These are phyloP conservation scores for Pichia sp. DNA, from an alignment of 1,139 yeast genomes.

Conservation along the genomic window DNA sequence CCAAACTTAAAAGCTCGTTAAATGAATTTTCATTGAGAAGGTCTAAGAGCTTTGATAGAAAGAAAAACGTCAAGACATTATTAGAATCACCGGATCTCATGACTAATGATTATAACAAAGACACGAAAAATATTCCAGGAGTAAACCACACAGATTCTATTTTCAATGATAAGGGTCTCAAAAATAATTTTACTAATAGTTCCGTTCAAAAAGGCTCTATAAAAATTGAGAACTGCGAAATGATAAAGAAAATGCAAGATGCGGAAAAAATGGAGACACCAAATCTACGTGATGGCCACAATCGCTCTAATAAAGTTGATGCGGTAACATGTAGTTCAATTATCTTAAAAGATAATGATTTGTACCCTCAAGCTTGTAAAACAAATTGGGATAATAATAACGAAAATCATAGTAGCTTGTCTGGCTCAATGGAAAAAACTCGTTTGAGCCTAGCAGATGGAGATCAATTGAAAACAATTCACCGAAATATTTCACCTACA, in stretches of 20 bases:
- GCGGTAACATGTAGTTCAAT: too few relatives aligned
- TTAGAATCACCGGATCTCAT: slow-evolving; percentile 4
- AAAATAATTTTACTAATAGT: not conserved
- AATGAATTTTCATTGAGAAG: slow-evolving; percentile 4
- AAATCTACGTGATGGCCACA: too few relatives aligned
- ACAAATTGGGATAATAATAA: not conserved
- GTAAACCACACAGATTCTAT: slow-evolving; percentile 22
- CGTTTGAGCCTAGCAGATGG: too few relatives aligned
- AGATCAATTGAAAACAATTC: too few relatives aligned
- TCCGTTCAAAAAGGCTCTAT: too few relatives aligned
- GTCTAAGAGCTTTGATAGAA: slow-evolving; percentile 12
- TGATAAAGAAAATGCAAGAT: not conserved
- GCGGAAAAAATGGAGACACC: not conserved
- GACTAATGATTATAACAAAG: not conserved
- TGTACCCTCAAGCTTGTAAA: not conserved
- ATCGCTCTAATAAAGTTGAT: too few relatives aligned
- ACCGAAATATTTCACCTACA: too few relatives aligned
- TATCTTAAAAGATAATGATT: too few relatives aligned
- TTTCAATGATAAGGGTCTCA: not conserved
- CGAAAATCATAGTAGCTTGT: too few relatives aligned
- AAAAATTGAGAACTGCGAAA: not conserved
- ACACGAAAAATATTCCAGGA: not conserved
- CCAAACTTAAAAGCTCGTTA: not conserved
- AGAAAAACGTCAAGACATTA: slow-evolving; percentile 2
- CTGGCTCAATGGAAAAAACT: too few relatives aligned